Base-by-base conservation (phyloP, 1,284 basidiomycete genomes). In the Ganoderma lingzhi region DNA sequence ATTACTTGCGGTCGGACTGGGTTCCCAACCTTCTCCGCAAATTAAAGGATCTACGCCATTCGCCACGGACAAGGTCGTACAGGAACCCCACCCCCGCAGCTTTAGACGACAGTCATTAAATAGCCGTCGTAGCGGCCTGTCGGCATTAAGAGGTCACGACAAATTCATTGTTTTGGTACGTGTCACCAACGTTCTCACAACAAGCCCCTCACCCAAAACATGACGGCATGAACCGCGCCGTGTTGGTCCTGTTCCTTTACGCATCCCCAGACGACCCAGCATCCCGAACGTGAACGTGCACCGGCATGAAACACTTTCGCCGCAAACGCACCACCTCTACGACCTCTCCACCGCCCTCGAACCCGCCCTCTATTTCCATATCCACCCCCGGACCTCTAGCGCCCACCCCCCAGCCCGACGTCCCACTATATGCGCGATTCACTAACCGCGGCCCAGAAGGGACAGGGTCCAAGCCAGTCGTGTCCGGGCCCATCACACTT, bases 381-480 rank as follows among this genome's bases (percentile, higher is more conserved):
- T 68, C 74, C 32, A 63, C 53, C 4, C 65, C 73, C 56, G 62
- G 70, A 6, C 45, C 73, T 60, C 69, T 65, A 10, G 30, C 66
- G 15, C 35, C 69, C 30, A 10, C 71, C 12, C 19, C 70, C 69
- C 23, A 65, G 65, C 5, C 63, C 37, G 12, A 71, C 10, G 71
- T 78, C 10, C 79, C 79, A 10, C 71, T 80, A n/a, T 79, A 78
- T 63, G 76, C 79, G 28, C 77, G 78, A 28, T 80, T 80, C 60
- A 71, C 67, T 10, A 70, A 70, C 39, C 71, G 67, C 19, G 63
- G 64, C 3, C 66, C 71, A 28, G 70, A 63, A n/a, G 62, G 70
- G 61, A 58, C 53, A 53, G 70, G 69, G n/a, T 44, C 68, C n/a
- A 77, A 75, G 51, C 75, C 76, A 10, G 65, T 76, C 23, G 79